These are phyloP conservation scores for Collariella sp. DNA, from an alignment of 495 filamentous ascomycete genomes.

Conservation along the genomic window DNA sequence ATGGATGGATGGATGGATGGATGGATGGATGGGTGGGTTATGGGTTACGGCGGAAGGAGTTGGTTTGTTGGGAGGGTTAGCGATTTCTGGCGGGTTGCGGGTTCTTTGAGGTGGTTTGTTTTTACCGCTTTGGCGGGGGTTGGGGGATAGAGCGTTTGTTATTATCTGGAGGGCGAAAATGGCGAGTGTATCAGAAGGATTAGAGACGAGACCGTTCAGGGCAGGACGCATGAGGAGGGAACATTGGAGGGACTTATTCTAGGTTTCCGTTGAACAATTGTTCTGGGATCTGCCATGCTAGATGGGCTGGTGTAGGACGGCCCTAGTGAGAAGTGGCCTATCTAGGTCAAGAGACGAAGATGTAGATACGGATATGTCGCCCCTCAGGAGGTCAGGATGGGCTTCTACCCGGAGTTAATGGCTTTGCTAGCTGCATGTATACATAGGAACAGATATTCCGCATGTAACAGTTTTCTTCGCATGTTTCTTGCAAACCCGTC, in stretches of 20 bases:
- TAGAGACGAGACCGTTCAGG: not conserved
- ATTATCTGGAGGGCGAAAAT: not conserved
- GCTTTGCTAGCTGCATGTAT: not conserved
- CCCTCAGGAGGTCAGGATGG: not conserved
- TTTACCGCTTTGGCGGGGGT: too few relatives aligned
- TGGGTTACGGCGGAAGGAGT: too few relatives aligned
- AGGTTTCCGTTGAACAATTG: not conserved
- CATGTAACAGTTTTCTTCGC: not conserved
- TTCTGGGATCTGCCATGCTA: not conserved
- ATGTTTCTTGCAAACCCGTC: not conserved
- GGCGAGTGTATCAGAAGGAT: not conserved
- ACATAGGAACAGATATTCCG: not conserved
- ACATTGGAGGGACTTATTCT: not conserved
- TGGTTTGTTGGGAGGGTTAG: too few relatives aligned
- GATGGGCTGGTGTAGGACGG: not conserved
- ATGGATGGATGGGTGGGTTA: too few relatives aligned
- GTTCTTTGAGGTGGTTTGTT: too few relatives aligned
- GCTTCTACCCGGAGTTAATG: not conserved
- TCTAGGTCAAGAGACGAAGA: not conserved
- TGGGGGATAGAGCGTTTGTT: too few relatives aligned
- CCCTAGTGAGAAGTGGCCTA: not conserved
- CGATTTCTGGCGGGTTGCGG: too few relatives aligned
- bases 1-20: too few relatives aligned
- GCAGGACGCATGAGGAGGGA: not conserved
- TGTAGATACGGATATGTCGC: not conserved